Evolutionary conservation across 2,329 filamentous ascomycete genomes (phyloP).

Genomic region (Colletotrichum sojae): DNA sequence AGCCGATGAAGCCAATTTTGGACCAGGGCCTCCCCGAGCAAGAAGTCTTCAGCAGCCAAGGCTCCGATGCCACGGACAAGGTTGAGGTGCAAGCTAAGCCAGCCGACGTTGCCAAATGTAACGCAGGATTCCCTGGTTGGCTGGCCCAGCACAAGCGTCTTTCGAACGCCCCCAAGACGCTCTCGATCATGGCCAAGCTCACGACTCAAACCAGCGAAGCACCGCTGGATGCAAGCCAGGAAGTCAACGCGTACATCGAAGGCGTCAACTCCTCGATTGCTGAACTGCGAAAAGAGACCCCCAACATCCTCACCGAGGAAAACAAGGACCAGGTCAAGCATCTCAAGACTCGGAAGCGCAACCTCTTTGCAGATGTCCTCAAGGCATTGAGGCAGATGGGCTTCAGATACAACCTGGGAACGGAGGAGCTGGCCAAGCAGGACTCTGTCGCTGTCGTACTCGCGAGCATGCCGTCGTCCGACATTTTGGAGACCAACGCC

Average conservation of each 20-base stretch:
- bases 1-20: slow-evolving; percentile 79
- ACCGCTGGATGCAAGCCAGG: slow-evolving; percentile 33
- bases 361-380: slow-evolving; percentile 89
- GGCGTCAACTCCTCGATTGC: slow-evolving; percentile 77
- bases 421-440: slow-evolving; percentile 81
- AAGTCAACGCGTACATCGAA: slow-evolving; percentile 76
- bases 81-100: slow-evolving; percentile 9
- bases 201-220: slow-evolving; percentile 48
- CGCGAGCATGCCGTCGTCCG: slow-evolving; percentile 56
- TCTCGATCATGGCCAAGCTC: slow-evolving; percentile 80
- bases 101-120: slow-evolving; percentile 51
- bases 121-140: slow-evolving; percentile 54
- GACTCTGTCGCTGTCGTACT: slow-evolving; percentile 79
- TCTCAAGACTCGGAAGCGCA: slow-evolving; percentile 90
- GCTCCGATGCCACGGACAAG: slow-evolving; percentile 43
- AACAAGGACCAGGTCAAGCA: slow-evolving; percentile 89
- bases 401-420: slow-evolving; percentile 84
- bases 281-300: slow-evolving; percentile 87
- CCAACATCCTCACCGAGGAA: slow-evolving; percentile 84
- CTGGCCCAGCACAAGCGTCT: slow-evolving; percentile 73
- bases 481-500: slow-evolving; percentile 41
- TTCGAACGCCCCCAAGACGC: slow-evolving; percentile 77
- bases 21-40: slow-evolving; percentile 72
- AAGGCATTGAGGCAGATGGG: slow-evolving; percentile 91
- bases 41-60: slow-evolving; percentile 34